Evolutionary conservation across 2,329 filamentous ascomycete species (phyloP).

Genomic region (Aspergillus vadensis): DNA sequence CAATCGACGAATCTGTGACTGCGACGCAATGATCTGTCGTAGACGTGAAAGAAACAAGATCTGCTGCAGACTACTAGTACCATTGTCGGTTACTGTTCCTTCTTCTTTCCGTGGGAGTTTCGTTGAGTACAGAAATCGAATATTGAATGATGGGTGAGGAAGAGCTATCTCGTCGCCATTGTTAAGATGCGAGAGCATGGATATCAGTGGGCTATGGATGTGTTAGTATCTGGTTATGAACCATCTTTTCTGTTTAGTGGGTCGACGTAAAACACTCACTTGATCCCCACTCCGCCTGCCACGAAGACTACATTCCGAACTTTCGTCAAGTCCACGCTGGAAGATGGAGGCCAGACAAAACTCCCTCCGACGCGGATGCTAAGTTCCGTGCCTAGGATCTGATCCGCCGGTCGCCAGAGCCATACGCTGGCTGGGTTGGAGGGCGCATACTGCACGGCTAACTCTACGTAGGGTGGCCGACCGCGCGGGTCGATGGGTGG

Average conservation of each 20-base stretch:
- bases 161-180: slow-evolving; percentile 40
- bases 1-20: slow-evolving; percentile 29
- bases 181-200: slow-evolving; percentile 66
- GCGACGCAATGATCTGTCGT: slow-evolving; percentile 37
- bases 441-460: slow-evolving; percentile 74
- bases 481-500: slow-evolving; percentile 28
- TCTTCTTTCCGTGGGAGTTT: slow-evolving; percentile 37
- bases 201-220: slow-evolving; percentile 63
- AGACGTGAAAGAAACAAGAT: slow-evolving; percentile 54
- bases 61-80: slow-evolving; percentile 25
- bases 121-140: slow-evolving; percentile 67
- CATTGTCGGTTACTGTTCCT: slow-evolving; percentile 10
- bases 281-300: slow-evolving; percentile 80
- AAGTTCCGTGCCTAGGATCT: slow-evolving; percentile 63
- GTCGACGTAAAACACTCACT: slow-evolving; percentile 46
- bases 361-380: slow-evolving; percentile 74
- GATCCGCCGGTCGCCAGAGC: slow-evolving; percentile 64
- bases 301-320: slow-evolving; percentile 70
- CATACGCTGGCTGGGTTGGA: slow-evolving; percentile 73
- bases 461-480: slow-evolving; percentile 63
- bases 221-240: background rate
- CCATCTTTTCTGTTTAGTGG: no score
- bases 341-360: slow-evolving; percentile 71
- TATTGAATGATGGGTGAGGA: slow-evolving; percentile 39
- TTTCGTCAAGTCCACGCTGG: slow-evolving; percentile 41